These are phyloP conservation scores for Amanita polypyramis DNA, from an alignment of 768 basidiomycete genomes.

Conservation along the genomic window DNA sequence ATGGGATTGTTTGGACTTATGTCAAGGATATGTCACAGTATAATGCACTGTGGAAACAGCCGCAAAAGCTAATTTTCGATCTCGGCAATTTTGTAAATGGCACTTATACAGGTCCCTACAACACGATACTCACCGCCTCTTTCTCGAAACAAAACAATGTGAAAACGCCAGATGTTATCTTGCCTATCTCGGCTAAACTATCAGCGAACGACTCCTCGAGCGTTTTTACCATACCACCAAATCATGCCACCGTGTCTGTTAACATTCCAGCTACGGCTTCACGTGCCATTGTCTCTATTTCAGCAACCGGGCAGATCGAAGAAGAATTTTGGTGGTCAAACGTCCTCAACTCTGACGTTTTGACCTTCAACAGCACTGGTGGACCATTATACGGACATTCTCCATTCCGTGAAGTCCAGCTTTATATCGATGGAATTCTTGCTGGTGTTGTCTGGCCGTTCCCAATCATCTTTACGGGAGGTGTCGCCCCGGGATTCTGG, in stretches of 20 bases:
- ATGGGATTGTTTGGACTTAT: slow-evolving; percentile 8
- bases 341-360: neutral
- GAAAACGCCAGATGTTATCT: slow-evolving; percentile 2
- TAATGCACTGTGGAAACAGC: slow-evolving; percentile 40
- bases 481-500: slow-evolving; percentile 3
- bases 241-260: neutral
- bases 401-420: slow-evolving; percentile 7
- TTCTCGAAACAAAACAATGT: slow-evolving; percentile 1
- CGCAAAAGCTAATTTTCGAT: slow-evolving; percentile 47
- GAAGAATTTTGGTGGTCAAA: slow-evolving; percentile 5
- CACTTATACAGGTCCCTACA: slow-evolving; percentile 51
- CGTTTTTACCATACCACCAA: neutral
- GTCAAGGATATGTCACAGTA: slow-evolving; percentile 52
- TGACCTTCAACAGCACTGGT: neutral
- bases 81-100: slow-evolving; percentile 52
- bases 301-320: slow-evolving; percentile 1
- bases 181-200: slow-evolving; percentile 1
- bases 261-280: neutral
- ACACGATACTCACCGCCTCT: slow-evolving; percentile 3
- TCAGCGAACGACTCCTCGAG: neutral
- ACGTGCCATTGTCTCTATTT: slow-evolving; percentile 2
- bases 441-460: slow-evolving; percentile 6
- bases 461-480: slow-evolving; percentile 5
- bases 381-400: neutral
- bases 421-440: slow-evolving; percentile 4